Percentiles rank a stretch among this genome's conserved stretches.
phyloP scores from a whole-genome alignment of 1,284 basidiomycete genomes.

The Malassezia pachydermatis region DNA sequence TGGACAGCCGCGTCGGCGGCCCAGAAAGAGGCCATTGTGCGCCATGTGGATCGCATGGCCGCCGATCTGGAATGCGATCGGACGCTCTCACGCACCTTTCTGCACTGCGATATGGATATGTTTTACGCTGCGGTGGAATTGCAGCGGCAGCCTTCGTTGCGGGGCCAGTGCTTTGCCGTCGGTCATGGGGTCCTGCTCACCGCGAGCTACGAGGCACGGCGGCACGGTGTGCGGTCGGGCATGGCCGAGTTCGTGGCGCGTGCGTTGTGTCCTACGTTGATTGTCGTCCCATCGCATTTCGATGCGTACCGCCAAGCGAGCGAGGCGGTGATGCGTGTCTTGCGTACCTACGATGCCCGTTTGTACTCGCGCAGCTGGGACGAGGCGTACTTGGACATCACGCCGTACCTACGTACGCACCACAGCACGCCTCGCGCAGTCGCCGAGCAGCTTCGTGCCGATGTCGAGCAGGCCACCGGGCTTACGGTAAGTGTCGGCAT shows the following conservation, averaged over 20 bases:
- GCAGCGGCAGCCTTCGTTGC: conserved; percentile 64
- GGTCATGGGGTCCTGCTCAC: conserved; percentile 42
- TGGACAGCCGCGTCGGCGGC: conserved; percentile 23
- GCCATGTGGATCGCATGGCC: conserved; percentile 49
- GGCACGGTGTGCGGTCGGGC: conserved; percentile 62
- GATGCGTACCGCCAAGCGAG: conserved; percentile 42
- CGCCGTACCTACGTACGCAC: conserved; percentile 62
- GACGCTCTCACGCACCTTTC: conserved; percentile 70
- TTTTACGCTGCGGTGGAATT: conserved; percentile 53
- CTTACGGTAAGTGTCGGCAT: conserved; percentile 77
- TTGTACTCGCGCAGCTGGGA: conserved; percentile 73
- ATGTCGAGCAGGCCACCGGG: conserved; percentile 46
- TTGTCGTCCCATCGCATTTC: conserved; percentile 55
- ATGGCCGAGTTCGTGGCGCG: conserved; percentile 71
- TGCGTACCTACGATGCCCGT: conserved; percentile 67
- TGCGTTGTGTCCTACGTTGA: conserved; percentile 85
- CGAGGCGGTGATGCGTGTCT: conserved; percentile 51
- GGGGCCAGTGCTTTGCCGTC: conserved; percentile 52
- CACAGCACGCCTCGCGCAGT: conserved; percentile 60
- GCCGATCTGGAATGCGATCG: conserved; percentile 64
- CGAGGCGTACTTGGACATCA: conserved; percentile 66
- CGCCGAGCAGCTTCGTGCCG: conserved; percentile 52
- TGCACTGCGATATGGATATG: conserved; percentile 58
- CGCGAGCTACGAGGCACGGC: conserved; percentile 38
- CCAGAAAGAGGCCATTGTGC: conserved; percentile 22